Evolutionary conservation across 768 basidiomycete species (phyloP), one percentile per base, ranked within the genome.

Genomic region (Trametes cinnabarina): DNA sequence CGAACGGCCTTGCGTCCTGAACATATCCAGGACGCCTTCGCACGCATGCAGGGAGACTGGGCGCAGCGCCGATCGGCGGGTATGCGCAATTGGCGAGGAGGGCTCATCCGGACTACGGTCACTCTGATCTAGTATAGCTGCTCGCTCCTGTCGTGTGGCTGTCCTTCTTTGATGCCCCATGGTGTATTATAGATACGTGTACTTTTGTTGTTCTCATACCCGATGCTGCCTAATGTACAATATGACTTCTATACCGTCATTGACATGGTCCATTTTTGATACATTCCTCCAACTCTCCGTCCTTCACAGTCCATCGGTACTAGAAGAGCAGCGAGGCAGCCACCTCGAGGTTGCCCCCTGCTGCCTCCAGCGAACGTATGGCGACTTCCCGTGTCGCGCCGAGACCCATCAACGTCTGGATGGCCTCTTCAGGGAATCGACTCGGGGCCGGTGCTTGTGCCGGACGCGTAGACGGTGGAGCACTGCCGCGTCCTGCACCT

Each of bases 11-110:
- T 96, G 44, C 77, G 83, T 23, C 88, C 93, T 0, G 86, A 92
- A 56, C 94, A 96, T 66, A 92, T 96, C 10, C 88, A 92, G 63
- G 92, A 94, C 70, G 94, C 94, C 0, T 96, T 94, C 69, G 77
- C 90, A 2, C 77, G 92, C 58, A 94, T 96, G 88, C 93, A 95
- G 71, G 79, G 85, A 5, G 87, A 94, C 60, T 90, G 90, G 85
- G 78, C 86, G 2, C 88, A 92, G 65, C 78, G 80, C 39, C 85
- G 93, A 48, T 87, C 87, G 22, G 91, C 90, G 2, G 93, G 93
- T 0, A 90, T 94, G 84, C 79, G 85, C 60, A 92, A 95, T 69
- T 96, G 90, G 88, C 79, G 92, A 50, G 92, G 92, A 4, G 94
- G 94, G 0, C 76, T 95, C 35, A 77, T 89, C 30, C 80, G 92